Percentiles rank a stretch among this genome's conserved stretches.
These are phyloP conservation scores for Volvox reticuliferus DNA, from an alignment of 139 green algal genomes.

Conservation along the genomic window DNA sequence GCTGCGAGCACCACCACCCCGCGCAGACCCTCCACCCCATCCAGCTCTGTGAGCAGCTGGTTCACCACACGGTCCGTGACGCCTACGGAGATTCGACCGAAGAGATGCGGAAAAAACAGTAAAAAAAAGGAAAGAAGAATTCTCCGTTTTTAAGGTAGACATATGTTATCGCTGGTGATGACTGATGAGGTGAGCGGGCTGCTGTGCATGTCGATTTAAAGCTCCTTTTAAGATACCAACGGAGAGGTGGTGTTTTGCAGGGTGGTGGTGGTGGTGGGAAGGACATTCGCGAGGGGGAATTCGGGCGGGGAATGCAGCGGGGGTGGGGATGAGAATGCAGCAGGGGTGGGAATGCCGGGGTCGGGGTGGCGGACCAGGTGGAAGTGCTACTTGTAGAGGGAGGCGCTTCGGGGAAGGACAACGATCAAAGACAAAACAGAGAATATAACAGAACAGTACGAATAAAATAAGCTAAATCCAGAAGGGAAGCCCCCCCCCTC, in stretches of 20 bases:
- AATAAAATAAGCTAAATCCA: background rate
- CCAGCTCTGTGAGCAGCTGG: conserved; percentile 98
- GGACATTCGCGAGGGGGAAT: no score
- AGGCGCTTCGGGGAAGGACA: no score
- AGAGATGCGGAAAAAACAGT: background rate
- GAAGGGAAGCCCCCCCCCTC: background rate
- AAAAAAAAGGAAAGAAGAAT: no score
- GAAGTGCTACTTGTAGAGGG: no score
- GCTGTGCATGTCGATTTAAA: no score
- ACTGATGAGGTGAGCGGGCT: no score
- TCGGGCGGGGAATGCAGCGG: background rate
- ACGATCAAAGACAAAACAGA: background rate
- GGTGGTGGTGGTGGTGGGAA: no score
- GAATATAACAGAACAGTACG: background rate
- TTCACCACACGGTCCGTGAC: conserved; percentile 97
- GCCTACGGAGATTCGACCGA: conserved; percentile 17
- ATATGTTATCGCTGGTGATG: no score
- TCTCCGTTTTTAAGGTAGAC: no score
- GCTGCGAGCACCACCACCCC: conserved; percentile 95
- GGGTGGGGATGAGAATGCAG: background rate
- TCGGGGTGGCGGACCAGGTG: no score
- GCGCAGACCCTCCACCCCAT: conserved; percentile 93
- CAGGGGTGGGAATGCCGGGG: background rate
- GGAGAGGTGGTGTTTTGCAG: no score
- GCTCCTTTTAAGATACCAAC: no score